Evolutionary conservation across 371 early-diverging fungal species (phyloP).

Genomic region (Apophysomyces trapeziformis): DNA sequence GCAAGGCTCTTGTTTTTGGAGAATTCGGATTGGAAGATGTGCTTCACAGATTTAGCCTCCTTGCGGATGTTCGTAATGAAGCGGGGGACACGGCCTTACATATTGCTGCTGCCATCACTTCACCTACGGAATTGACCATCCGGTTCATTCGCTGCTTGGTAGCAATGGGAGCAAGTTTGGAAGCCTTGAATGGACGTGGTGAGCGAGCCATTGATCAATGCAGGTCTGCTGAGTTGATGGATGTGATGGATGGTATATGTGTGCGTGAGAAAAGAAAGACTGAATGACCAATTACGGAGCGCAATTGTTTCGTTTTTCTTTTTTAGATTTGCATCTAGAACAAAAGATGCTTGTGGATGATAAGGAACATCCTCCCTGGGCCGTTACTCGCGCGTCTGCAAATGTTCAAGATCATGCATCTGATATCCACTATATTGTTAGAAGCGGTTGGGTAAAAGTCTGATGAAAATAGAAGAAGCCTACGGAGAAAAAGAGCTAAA

Average conservation of each 20-base stretch:
- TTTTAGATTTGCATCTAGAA: neutral
- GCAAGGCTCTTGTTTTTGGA: constrained; percentile 13
- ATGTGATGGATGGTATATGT: constrained; percentile 43
- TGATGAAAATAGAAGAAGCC: neutral
- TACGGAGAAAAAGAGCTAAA: neutral
- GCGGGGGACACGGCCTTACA: constrained; percentile 52
- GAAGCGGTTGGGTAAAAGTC: constrained; percentile 41
- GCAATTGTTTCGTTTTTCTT: neutral
- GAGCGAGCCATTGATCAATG: constrained; percentile 45
- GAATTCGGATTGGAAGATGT: constrained; percentile 18
- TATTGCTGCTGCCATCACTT: constrained; percentile 23
- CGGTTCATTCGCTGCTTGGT: constrained; percentile 26
- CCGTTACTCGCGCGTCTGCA: constrained; percentile 38
- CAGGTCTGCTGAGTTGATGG: constrained; percentile 29
- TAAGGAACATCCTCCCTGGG: constrained; percentile 20
- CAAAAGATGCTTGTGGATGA: neutral
- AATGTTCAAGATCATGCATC: constrained; percentile 28
- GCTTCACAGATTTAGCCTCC: constrained; percentile 8
- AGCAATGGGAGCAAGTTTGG: constrained; percentile 33
- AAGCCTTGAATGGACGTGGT: constrained; percentile 37
- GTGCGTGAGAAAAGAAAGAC: neutral
- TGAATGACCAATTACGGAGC: neutral
- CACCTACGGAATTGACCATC: neutral
- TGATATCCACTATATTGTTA: constrained; percentile 41
- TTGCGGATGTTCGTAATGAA: constrained; percentile 31